These are phyloP conservation scores for Salinomyces thailandicus DNA, from an alignment of 2,329 filamentous ascomycete genomes.

Conservation along the genomic window DNA sequence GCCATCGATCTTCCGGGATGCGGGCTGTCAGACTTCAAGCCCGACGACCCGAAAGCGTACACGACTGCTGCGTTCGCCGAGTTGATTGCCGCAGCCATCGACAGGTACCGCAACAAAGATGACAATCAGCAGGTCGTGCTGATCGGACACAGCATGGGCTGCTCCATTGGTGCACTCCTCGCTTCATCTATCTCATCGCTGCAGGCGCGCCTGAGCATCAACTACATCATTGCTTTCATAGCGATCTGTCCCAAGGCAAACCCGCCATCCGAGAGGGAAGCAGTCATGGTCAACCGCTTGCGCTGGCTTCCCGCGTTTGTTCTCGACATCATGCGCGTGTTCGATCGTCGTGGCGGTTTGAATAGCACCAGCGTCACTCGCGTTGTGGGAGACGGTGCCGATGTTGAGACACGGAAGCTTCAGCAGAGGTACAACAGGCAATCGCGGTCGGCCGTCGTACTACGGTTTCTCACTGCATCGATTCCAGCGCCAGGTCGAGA, in stretches of 20 bases:
- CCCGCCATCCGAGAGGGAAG: conserved; percentile 32
- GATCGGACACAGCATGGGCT: conserved; percentile 85
- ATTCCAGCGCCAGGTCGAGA: conserved; percentile 28
- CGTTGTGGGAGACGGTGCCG: conserved; percentile 60
- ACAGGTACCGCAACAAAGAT: conserved; percentile 57
- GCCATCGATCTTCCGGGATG: conserved; percentile 87
- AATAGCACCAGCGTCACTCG: conserved; percentile 68
- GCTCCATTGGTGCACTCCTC: conserved; percentile 62
- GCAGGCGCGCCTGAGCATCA: conserved; percentile 41
- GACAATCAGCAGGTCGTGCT: conserved; percentile 61
- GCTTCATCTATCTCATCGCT: conserved; percentile 50
- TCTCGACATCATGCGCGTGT: conserved; percentile 65
- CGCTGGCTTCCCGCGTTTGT: conserved; percentile 59
- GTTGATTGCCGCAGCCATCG: conserved; percentile 63
- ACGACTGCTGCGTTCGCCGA: conserved; percentile 63
- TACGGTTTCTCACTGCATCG: conserved; percentile 65
- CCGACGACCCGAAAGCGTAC: conserved; percentile 67
- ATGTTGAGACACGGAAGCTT: conserved; percentile 53
- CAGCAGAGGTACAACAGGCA: conserved; percentile 72
- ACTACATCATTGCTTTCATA: conserved; percentile 61
- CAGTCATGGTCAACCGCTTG: conserved; percentile 44
- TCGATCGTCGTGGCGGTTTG: conserved; percentile 68
- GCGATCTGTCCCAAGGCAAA: conserved; percentile 69
- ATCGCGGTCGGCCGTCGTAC: conserved; percentile 71
- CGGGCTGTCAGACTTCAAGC: conserved; percentile 65